Evolutionary conservation across 1,284 basidiomycete species (phyloP).

Genomic region (Lentinula novae-zelandiae): DNA sequence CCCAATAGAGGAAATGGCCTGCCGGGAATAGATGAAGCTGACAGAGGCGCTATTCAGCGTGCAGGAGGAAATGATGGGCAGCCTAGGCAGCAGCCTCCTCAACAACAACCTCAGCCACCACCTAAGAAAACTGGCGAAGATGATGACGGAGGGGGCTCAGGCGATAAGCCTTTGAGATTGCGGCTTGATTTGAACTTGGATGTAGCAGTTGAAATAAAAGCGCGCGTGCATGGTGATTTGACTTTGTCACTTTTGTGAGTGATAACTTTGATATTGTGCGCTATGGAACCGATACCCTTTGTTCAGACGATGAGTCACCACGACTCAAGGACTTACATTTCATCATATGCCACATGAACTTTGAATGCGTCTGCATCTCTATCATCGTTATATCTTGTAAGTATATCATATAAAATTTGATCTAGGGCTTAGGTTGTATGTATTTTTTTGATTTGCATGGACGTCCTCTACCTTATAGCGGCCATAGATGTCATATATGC

Average conservation of each 20-base stretch:
- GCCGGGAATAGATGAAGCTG: not conserved
- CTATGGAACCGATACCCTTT: too few species aligned
- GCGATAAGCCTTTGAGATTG: constrained; percentile 22
- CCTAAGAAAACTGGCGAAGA: not conserved
- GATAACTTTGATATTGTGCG: too few species aligned
- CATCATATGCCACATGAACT: too few species aligned
- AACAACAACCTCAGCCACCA: not conserved
- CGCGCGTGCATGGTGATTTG: constrained; percentile 25
- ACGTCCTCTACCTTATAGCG: too few species aligned
- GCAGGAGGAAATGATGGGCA: not conserved
- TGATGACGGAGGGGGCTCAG: constrained; percentile 14
- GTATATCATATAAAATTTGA: too few species aligned
- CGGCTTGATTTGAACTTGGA: constrained; percentile 26
- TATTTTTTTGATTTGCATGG: too few species aligned
- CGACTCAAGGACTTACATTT: too few species aligned
- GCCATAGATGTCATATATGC: too few species aligned
- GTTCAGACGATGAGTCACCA: too few species aligned
- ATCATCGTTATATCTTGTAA: too few species aligned
- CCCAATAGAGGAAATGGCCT: not conserved
- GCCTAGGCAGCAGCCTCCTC: not conserved
- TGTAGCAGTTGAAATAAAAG: constrained; percentile 26
- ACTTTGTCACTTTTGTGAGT: constrained; percentile 24
- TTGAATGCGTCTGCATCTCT: too few species aligned
- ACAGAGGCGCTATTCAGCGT: not conserved
- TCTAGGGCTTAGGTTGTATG: too few species aligned